Conservation (phyloP, 768 basidiomycete genomes). For the Xerocomellus dryophilus region DNA sequence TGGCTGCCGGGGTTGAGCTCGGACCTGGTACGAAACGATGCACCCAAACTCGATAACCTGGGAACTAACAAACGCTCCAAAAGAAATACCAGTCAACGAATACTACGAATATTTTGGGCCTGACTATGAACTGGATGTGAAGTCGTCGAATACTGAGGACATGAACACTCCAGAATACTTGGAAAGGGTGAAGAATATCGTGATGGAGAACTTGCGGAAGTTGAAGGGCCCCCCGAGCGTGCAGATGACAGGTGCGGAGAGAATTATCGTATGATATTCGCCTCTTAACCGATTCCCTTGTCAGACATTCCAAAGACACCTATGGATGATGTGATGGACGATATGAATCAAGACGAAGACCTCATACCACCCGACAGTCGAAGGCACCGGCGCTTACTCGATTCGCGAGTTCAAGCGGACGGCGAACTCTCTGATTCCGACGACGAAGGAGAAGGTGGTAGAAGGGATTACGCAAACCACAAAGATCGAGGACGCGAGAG, state of each 20-base stretch:
- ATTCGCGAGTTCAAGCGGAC: conserved; percentile 78
- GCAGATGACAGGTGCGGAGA: conserved; percentile 73
- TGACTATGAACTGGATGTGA: conserved; percentile 93
- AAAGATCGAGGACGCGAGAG: conserved; percentile 48
- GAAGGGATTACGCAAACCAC: conserved; percentile 64
- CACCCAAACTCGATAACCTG: neutral
- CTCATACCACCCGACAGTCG: conserved; percentile 73
- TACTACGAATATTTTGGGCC: conserved; percentile 99
- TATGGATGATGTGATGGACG: conserved; percentile 82
- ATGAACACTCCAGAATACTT: conserved; percentile 91
- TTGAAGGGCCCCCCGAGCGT: conserved; percentile 88
- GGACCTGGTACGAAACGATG: conserved; percentile 55
- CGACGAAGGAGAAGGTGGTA: conserved; percentile 90
- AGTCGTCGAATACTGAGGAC: conserved; percentile 91
- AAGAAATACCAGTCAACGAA: conserved; percentile 97
- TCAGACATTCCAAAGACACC: conserved; percentile 81
- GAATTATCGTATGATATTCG: neutral
- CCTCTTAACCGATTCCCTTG: neutral
- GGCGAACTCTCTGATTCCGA: conserved; percentile 96
- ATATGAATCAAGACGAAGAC: conserved; percentile 80
- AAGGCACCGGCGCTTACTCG: conserved; percentile 71
- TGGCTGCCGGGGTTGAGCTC: conserved; percentile 96
- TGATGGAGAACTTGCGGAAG: conserved; percentile 86
- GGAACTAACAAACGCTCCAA: conserved; percentile 3
- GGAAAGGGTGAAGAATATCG: conserved; percentile 87